phyloP scores from a whole-genome alignment of 2,329 filamentous ascomycete genomes.

The Sporothrix inflata region DNA sequence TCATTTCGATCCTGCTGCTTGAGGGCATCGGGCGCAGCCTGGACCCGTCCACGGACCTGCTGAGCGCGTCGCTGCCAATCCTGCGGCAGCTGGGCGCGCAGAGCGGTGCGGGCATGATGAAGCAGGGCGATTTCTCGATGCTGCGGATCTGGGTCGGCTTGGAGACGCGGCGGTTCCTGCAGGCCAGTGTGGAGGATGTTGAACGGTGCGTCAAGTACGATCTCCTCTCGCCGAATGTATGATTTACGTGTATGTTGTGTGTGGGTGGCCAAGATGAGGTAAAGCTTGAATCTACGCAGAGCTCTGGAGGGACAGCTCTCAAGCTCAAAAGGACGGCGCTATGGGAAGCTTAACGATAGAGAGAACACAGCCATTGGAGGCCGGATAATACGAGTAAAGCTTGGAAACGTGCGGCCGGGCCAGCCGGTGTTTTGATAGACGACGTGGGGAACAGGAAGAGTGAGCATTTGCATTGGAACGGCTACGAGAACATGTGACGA shows the following conservation, averaged over 20 bases:
- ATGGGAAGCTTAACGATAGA: background rate
- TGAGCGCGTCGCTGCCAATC: constrained; percentile 85
- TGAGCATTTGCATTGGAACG: background rate
- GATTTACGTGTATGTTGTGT: constrained; percentile 31
- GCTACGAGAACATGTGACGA: background rate
- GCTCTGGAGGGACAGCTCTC: background rate
- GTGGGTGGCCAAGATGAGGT: background rate
- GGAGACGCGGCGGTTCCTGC: constrained; percentile 85
- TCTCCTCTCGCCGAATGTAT: constrained; percentile 84
- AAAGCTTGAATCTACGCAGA: no score
- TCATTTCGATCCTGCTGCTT: constrained; percentile 88
- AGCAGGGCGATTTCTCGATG: constrained; percentile 79
- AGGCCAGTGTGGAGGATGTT: constrained; percentile 86
- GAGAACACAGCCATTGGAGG: background rate
- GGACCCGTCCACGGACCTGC: constrained; percentile 84
- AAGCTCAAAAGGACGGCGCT: background rate
- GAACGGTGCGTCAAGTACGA: constrained; percentile 92
- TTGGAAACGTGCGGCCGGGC: no score
- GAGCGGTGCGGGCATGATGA: constrained; percentile 70
- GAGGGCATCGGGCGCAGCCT: constrained; percentile 91
- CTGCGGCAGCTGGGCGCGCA: constrained; percentile 83
- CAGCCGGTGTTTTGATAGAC: background rate
- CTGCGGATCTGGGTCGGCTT: constrained; percentile 88
- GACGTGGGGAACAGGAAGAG: background rate
- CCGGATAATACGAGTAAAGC: background rate